phyloP scores from a whole-genome alignment of 1,284 basidiomycete genomes.

The Inonotus obliquus region DNA sequence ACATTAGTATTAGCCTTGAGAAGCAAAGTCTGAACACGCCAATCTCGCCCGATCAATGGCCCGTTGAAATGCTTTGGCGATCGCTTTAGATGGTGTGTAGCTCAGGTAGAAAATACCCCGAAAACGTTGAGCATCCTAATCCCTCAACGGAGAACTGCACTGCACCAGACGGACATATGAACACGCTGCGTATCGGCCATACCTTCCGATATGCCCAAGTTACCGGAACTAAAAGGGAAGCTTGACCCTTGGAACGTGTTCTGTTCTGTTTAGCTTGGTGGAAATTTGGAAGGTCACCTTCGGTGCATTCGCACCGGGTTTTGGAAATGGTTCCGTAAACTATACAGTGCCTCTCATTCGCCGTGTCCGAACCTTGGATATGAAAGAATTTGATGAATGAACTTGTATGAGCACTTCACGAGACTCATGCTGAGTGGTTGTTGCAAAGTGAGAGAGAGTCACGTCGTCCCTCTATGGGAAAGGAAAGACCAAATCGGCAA shows the following conservation, averaged over 20 bases:
- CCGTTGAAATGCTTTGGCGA: neutral
- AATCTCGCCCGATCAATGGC: conserved; percentile 9
- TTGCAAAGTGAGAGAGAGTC: too few species aligned
- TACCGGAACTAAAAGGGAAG: neutral
- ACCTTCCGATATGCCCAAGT: neutral
- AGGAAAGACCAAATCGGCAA: too few species aligned
- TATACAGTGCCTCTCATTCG: neutral
- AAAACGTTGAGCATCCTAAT: neutral
- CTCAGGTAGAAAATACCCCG: neutral
- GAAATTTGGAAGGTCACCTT: neutral
- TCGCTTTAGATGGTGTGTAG: neutral
- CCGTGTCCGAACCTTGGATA: neutral
- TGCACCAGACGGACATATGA: neutral
- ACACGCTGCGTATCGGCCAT: neutral
- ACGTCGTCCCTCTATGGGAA: too few species aligned
- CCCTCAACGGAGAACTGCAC: neutral
- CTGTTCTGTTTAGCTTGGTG: neutral
- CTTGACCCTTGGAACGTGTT: conserved; percentile 9
- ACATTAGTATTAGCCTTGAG: conserved; percentile 1
- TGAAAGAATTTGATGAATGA: neutral
- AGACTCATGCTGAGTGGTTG: neutral
- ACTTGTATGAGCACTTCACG: neutral
- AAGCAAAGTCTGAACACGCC: conserved; percentile 7
- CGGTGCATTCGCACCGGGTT: conserved; percentile 6
- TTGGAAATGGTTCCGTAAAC: conserved; percentile 2